Percentiles rank a stretch among this genome's conserved stretches.
phyloP scores from a whole-genome alignment of 768 basidiomycete species.

The Crassisporium funariophilum region DNA sequence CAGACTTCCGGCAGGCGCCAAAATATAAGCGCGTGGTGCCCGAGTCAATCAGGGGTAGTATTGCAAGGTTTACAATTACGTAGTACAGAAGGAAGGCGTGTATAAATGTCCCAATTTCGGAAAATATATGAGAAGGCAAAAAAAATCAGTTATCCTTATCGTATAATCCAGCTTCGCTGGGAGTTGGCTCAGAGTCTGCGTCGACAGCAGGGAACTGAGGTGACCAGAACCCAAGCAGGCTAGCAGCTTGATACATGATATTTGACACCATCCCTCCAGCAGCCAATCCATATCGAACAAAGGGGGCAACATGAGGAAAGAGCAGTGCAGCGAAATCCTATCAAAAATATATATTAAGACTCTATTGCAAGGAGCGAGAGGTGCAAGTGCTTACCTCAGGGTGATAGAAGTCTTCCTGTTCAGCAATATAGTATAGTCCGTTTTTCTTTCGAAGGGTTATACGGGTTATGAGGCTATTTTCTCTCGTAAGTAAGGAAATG shows the following conservation, averaged over 20 bases:
- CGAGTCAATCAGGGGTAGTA: no score
- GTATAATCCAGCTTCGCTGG: conserved; percentile 24
- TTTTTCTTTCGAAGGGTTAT: conserved; percentile 50
- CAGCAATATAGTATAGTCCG: conserved; percentile 44
- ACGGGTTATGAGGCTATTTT: conserved; percentile 47
- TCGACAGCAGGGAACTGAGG: conserved; percentile 9
- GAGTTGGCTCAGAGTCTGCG: conserved; percentile 2
- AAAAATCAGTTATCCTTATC: conserved; percentile 20
- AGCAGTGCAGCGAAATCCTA: conserved; percentile 47
- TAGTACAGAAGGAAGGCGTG: no score
- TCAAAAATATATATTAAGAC: neutral
- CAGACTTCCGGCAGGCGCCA: no score
- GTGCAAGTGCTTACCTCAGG: conserved; percentile 43
- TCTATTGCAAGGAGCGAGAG: neutral
- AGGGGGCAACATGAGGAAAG: conserved; percentile 42
- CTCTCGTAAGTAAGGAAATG: neutral
- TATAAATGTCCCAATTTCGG: no score
- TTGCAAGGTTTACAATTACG: no score
- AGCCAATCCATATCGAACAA: conserved; percentile 35
- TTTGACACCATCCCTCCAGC: conserved; percentile 26
- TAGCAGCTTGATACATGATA: conserved; percentile 31
- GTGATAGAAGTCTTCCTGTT: conserved; percentile 64
- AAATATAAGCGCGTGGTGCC: no score
- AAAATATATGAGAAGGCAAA: neutral
- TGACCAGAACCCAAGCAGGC: conserved; percentile 36